Conservation (phyloP, 2,329 filamentous ascomycete species). For the Scytalidium sp. region DNA sequence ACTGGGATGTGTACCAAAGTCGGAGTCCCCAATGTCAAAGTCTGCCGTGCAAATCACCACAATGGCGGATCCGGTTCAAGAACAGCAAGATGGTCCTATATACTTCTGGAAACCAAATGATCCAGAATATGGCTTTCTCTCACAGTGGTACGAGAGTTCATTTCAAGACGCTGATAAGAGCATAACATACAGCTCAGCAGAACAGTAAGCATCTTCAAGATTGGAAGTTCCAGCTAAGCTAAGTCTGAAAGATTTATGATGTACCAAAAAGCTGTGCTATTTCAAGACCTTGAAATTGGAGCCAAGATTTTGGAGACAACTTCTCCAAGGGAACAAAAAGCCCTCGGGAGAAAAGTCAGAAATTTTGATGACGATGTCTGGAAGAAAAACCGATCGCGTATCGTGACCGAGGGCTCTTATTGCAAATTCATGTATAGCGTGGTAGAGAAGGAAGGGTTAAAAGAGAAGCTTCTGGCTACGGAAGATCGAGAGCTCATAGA, state of each 20-base stretch:
- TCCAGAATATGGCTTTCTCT: slow-evolving; percentile 48
- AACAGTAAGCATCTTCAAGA: slow-evolving; percentile 39
- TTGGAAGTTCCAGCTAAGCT: slow-evolving; percentile 4
- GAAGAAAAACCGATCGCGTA: slow-evolving; percentile 45
- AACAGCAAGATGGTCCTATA: slow-evolving; percentile 3
- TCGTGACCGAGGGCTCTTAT: slow-evolving; percentile 56
- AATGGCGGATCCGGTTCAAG: neutral
- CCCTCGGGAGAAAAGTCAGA: slow-evolving; percentile 52
- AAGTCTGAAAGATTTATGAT: slow-evolving; percentile 47
- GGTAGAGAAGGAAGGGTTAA: slow-evolving; percentile 38
- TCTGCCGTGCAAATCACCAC: neutral
- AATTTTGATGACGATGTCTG: slow-evolving; percentile 51
- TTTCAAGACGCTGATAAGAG: slow-evolving; percentile 40
- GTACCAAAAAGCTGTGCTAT: slow-evolving; percentile 50
- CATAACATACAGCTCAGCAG: slow-evolving; percentile 45
- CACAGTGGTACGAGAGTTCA: slow-evolving; percentile 56
- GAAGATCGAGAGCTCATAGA: slow-evolving; percentile 60
- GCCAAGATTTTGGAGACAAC: slow-evolving; percentile 44
- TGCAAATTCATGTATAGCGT: slow-evolving; percentile 52
- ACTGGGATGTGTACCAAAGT: too few relatives aligned
- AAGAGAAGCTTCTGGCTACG: slow-evolving; percentile 50
- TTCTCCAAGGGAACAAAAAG: slow-evolving; percentile 46
- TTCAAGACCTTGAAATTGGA: slow-evolving; percentile 41
- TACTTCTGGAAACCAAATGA: slow-evolving; percentile 18
- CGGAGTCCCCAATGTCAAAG: too few relatives aligned